Percentiles rank a stretch among this genome's conserved stretches.
Conservation (phyloP, 2,329 filamentous ascomycete species). For the Hymenotorrendiella dingleyae region DNA sequence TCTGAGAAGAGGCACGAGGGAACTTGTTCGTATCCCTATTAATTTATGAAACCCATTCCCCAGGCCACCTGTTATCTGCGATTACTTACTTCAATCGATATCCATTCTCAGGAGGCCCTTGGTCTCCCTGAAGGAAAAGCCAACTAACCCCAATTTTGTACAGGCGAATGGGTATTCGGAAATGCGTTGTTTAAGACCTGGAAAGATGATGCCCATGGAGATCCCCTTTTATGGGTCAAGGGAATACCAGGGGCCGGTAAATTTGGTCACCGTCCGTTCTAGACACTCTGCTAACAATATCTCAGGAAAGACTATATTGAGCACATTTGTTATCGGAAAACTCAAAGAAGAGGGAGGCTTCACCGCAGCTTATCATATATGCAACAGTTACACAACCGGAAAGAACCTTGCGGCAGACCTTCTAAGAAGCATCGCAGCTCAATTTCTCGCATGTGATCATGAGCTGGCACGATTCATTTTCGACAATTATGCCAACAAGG, state of each 20-base stretch:
- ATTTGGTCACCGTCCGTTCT: not conserved
- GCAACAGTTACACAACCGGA: slow-evolving; percentile 7
- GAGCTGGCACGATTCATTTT: slow-evolving; percentile 5
- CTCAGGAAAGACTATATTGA: slow-evolving; percentile 11
- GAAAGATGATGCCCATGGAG: slow-evolving; percentile 6
- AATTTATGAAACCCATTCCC: no score
- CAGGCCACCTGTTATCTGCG: no score
- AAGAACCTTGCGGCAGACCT: slow-evolving; percentile 8
- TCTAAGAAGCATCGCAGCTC: slow-evolving; percentile 7
- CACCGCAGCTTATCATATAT: slow-evolving; percentile 9
- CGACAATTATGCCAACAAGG: slow-evolving; percentile 9
- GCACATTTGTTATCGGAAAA: slow-evolving; percentile 6
- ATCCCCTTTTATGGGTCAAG: slow-evolving; percentile 13
- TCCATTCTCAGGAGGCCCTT: no score
- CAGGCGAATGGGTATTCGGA: slow-evolving; percentile 9
- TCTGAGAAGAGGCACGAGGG: slow-evolving; percentile 3
- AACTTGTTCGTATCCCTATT: no score
- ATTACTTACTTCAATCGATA: no score
- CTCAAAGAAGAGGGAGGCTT: slow-evolving; percentile 2
- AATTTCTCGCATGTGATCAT: slow-evolving; percentile 1
- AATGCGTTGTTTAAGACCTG: slow-evolving; percentile 4
- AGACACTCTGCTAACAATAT: not conserved
- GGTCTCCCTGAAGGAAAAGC: no score
- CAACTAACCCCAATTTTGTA: no score
- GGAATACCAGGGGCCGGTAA: slow-evolving; percentile 15